Conservation (phyloP, 305 asterid genomes). For the Withania somnifera region DNA sequence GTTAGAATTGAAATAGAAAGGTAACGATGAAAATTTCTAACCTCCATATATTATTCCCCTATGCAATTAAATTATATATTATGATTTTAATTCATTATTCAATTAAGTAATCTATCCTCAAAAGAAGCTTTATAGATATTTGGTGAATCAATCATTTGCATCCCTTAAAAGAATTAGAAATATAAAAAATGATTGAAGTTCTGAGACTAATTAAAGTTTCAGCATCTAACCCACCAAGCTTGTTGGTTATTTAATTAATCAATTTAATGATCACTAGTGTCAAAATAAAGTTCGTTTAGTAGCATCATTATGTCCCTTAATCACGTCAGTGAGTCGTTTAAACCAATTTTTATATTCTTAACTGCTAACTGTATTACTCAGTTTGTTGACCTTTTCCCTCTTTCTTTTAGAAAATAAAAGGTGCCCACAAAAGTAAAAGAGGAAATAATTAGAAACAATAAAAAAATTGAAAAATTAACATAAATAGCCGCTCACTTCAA, state of each 20-base stretch:
- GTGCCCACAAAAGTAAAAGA: not conserved
- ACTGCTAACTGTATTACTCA: not conserved
- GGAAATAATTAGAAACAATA: not conserved
- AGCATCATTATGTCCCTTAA: constrained; percentile 14
- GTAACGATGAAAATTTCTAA: not conserved
- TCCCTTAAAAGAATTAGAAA: constrained; percentile 6
- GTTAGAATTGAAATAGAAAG: not conserved
- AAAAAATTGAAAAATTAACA: no score
- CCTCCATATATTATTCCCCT: not conserved
- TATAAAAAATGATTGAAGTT: constrained; percentile 5
- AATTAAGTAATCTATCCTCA: constrained; percentile 2
- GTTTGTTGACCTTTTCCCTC: not conserved
- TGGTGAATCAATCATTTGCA: constrained; percentile 29
- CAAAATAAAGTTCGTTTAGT: not conserved
- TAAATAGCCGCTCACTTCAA: no score
- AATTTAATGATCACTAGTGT: not conserved
- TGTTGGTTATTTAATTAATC: not conserved
- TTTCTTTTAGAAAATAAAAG: not conserved
- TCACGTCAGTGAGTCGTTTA: not conserved
- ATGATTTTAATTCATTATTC: not conserved
- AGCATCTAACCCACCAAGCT: constrained; percentile 6
- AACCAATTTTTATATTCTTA: not conserved
- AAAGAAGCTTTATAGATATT: not conserved
- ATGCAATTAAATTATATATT: not conserved
- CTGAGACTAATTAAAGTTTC: not conserved